Evolutionary conservation across 495 filamentous ascomycete species (phyloP), one percentile per base, ranked within the genome.

Genomic region (Durotheca rogersii): DNA sequence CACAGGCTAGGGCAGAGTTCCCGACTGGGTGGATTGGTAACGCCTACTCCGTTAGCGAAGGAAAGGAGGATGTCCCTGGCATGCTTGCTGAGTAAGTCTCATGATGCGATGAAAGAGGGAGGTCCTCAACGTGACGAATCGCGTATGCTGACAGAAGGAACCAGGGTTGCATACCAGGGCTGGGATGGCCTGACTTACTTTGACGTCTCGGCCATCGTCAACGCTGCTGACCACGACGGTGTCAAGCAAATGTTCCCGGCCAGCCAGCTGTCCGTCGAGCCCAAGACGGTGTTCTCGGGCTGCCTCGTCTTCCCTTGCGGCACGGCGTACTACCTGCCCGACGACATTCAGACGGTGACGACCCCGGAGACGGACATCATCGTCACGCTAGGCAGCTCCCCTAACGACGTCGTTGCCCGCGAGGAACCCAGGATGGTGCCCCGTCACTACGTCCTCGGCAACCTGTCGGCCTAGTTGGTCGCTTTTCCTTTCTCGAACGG

Each of bases 161-260:
- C 19, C 34, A 43, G 42, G 43, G 62, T 79, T 18, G 51, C 67
- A 54, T 79, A 73, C 66, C 60, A 75, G 33, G 67, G 66, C 31
- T 77, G 58, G 54, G 55, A 49, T 15, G 73, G 55, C 42, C 34
- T 64, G 6, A 75, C 65, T 32, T 81, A 64, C 65, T 81, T 71
- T 50, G 77, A 81, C 35, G 74, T 81, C 42, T 79, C 75, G 3
- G 75, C 76, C 58, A 79, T 81, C 43, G 75, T 76, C 56, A 71
- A 78, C 64, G 64, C 72, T 21, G 31, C 55, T 39, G 77, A 79
- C 61, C 50, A 60, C 23, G 19, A 67, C 21, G 65, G 65, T 38
- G 69, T 81, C 50, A 74, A 78, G 66, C 42, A 67, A 46, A 65
- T 79, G 37, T 76, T 59, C 64, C 77, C 77, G 19, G 54, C 41